phyloP scores from a whole-genome alignment of 441 rosid species.

The Populus trichocarpa region DNA sequence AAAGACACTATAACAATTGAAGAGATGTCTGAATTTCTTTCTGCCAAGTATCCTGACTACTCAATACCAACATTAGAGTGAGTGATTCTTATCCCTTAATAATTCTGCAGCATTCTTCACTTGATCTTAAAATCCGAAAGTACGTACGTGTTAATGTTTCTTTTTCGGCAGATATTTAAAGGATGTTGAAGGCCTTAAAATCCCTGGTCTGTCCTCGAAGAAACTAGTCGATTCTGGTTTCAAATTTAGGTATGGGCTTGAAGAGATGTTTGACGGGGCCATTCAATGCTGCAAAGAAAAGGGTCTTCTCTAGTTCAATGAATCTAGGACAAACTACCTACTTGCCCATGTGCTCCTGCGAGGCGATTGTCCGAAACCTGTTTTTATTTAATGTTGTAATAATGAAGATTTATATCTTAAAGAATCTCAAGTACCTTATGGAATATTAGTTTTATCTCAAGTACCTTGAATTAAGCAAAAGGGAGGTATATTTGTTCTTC shows the following conservation, averaged over 20 bases:
- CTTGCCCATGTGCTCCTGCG: too few relatives aligned
- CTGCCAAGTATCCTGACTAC: background rate
- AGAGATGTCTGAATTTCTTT: background rate
- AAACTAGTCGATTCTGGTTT: slow-evolving; percentile 34
- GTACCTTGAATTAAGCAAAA: slow-evolving; percentile 13
- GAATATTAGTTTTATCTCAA: too few relatives aligned
- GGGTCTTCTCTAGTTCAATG: slow-evolving; percentile 15
- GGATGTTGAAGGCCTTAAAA: slow-evolving; percentile 2
- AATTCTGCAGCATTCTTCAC: background rate
- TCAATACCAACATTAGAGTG: slow-evolving; percentile 21
- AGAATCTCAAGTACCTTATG: too few relatives aligned
- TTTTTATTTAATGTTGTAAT: too few relatives aligned
- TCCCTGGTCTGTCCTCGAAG: slow-evolving; percentile 19
- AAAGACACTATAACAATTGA: background rate
- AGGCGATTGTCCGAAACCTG: too few relatives aligned
- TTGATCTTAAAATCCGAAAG: background rate
- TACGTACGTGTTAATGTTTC: too few relatives aligned
- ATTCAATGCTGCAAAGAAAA: slow-evolving; percentile 32
- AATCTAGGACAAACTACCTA: background rate
- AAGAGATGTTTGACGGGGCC: slow-evolving; percentile 37
- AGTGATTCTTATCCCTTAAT: slow-evolving; percentile 4
- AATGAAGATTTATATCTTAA: too few relatives aligned
- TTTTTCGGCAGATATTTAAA: slow-evolving; percentile 16
- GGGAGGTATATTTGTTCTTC: slow-evolving; percentile 36
- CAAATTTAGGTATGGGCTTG: slow-evolving; percentile 26